A percentile compares a stretch with the other conserved stretches of the same genome.
Conservation (phyloP, 495 filamentous ascomycete genomes). For the Echria macrotheca region DNA sequence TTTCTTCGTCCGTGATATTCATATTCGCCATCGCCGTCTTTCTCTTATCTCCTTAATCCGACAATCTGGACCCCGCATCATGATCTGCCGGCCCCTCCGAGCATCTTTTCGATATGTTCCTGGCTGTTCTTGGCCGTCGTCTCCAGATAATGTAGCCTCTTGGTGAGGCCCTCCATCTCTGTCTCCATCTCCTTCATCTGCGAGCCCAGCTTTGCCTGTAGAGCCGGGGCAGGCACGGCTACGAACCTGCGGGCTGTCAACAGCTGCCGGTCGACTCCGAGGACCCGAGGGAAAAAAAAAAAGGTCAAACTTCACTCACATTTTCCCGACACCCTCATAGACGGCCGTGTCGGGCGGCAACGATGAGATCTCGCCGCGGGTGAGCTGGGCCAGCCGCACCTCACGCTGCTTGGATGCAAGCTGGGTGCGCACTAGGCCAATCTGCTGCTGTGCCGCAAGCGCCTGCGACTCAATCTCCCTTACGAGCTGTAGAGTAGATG, state of each 20-base stretch:
- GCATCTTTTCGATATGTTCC: slow-evolving; percentile 81
- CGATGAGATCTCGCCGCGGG: slow-evolving; percentile 70
- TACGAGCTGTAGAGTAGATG: slow-evolving; percentile 61
- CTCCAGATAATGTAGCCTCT: slow-evolving; percentile 91
- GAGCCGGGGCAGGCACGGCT: slow-evolving; percentile 59
- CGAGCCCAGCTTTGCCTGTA: slow-evolving; percentile 69
- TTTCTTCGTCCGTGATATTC: too few species aligned
- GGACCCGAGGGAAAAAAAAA: neutral
- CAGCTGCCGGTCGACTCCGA: neutral
- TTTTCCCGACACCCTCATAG: slow-evolving; percentile 95
- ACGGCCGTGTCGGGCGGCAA: slow-evolving; percentile 75
- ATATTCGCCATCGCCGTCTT: too few species aligned
- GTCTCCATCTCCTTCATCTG: slow-evolving; percentile 70
- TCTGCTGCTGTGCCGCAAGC: slow-evolving; percentile 82
- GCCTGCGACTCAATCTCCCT: slow-evolving; percentile 92
- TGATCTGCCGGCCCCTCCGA: slow-evolving; percentile 34
- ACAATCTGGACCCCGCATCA: too few species aligned
- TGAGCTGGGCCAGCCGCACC: slow-evolving; percentile 81
- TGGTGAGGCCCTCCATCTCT: slow-evolving; percentile 73
- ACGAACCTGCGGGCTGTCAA: slow-evolving; percentile 68
- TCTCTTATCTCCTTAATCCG: too few species aligned
- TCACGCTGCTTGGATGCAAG: slow-evolving; percentile 83
- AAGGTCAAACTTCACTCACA: too few species aligned
- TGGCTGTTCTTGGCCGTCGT: slow-evolving; percentile 90
- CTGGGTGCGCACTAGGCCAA: slow-evolving; percentile 79